Conservation (phyloP, 2,329 filamentous ascomycete species). For the Epicoccum sorghinum region DNA sequence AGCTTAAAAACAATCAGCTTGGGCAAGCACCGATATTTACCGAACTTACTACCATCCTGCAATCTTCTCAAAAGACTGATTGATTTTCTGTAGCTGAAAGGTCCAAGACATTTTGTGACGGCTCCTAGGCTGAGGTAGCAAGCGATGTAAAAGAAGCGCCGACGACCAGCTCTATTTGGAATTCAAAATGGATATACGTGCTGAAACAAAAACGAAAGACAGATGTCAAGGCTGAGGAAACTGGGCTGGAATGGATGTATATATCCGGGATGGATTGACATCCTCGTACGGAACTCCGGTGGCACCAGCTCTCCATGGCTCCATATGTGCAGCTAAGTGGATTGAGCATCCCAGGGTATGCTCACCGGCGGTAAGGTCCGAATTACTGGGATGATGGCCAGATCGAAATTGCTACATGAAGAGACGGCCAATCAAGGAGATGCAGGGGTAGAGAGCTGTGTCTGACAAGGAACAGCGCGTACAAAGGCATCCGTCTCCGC, state of each 20-base stretch:
- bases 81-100: constrained; percentile 41
- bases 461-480: constrained; percentile 14
- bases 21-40: not conserved
- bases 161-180: not conserved
- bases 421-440: constrained; percentile 14
- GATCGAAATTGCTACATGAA: constrained; percentile 12
- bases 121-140: not conserved
- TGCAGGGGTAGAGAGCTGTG: constrained; percentile 3
- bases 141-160: not conserved
- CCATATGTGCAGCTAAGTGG: constrained; percentile 29
- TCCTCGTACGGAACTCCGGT: constrained; percentile 23
- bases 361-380: constrained; percentile 14
- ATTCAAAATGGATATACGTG: not conserved
- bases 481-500: constrained; percentile 4
- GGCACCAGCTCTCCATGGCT: constrained; percentile 23
- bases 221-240: not conserved
- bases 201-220: not conserved
- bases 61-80: constrained; percentile 41
- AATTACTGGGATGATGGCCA: constrained; percentile 16
- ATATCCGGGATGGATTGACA: constrained; percentile 18
- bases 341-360: constrained; percentile 23
- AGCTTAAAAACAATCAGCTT: constrained; percentile 21
- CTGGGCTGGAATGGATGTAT: constrained; percentile 24
- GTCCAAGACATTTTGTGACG: constrained; percentile 36
- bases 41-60: constrained; percentile 40